phyloP scores from a whole-genome alignment of 1,139 yeast genomes.

The Taiozyma sp. region DNA sequence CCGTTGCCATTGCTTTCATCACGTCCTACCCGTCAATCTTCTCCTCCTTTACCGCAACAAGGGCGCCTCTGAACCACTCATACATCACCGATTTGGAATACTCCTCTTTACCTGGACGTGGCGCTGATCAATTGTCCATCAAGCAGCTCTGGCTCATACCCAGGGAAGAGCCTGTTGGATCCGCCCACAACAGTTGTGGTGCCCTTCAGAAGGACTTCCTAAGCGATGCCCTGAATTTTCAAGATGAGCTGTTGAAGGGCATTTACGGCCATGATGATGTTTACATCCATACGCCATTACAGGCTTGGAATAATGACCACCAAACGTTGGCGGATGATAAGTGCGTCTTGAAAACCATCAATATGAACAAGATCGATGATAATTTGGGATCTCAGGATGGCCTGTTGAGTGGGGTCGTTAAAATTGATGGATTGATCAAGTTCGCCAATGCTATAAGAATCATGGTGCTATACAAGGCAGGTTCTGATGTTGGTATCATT shows the following conservation, averaged over 20 bases:
- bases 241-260: conserved; percentile 25
- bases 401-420: conserved; percentile 38
- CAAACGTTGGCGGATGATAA: conserved; percentile 25
- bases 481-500: conserved; percentile 15
- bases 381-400: conserved; percentile 21
- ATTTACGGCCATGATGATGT: conserved; percentile 10
- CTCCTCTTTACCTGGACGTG: background rate
- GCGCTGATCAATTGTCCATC: background rate
- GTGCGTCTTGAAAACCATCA: conserved; percentile 32
- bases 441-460: conserved; percentile 41
- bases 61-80: conserved; percentile 6
- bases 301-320: conserved; percentile 14
- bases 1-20: conserved; percentile 44
- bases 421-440: conserved; percentile 46
- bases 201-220: conserved; percentile 32
- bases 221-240: conserved; percentile 28
- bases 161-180: conserved; percentile 4
- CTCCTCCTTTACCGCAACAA: conserved; percentile 25
- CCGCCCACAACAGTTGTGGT: conserved; percentile 13
- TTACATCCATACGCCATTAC: conserved; percentile 32
- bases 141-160: conserved; percentile 24
- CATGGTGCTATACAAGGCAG: conserved; percentile 26
- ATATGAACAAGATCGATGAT: conserved; percentile 17
- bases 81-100: conserved; percentile 13
- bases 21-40: conserved; percentile 49